These are phyloP conservation scores for Drechslera avenae DNA, from an alignment of 2,329 filamentous ascomycete genomes.

Conservation along the genomic window DNA sequence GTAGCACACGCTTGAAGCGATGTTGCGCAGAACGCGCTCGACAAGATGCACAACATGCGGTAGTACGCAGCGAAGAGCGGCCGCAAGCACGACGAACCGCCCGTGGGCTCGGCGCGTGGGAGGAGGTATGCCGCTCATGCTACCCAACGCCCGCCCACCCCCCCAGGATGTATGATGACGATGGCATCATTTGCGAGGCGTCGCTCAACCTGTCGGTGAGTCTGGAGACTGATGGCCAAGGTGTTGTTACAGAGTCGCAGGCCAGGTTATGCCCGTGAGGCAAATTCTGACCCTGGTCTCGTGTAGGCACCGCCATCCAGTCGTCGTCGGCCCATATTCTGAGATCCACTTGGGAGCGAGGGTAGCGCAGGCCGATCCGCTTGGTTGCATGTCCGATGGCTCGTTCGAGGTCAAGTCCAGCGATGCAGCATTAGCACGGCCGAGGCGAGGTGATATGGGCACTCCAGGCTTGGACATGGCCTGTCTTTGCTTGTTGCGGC, in stretches of 20 bases:
- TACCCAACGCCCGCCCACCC: slow-evolving; percentile 2
- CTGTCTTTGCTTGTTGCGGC: slow-evolving; percentile 27
- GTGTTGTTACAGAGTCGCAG: slow-evolving; percentile 23
- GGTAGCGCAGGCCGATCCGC: slow-evolving; percentile 14
- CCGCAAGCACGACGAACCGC: slow-evolving; percentile 38
- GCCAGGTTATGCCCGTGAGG: slow-evolving; percentile 29
- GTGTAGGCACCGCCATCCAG: slow-evolving; percentile 19
- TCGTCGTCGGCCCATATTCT: slow-evolving; percentile 21
- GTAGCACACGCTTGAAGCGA: slow-evolving; percentile 32
- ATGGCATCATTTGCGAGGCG: slow-evolving; percentile 17
- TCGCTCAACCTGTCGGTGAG: slow-evolving; percentile 38
- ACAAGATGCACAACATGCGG: slow-evolving; percentile 31
- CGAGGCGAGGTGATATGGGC: slow-evolving; percentile 1
- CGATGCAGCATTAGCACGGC: slow-evolving; percentile 6
- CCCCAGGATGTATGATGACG: slow-evolving; percentile 21
- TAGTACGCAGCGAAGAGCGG: slow-evolving; percentile 16
- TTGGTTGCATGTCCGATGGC: slow-evolving; percentile 13
- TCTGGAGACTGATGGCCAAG: slow-evolving; percentile 22
- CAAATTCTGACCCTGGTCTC: slow-evolving; percentile 25
- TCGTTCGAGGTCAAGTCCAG: slow-evolving; percentile 12
- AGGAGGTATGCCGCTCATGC: slow-evolving; percentile 23
- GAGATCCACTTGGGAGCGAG: slow-evolving; percentile 26
- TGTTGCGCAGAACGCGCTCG: slow-evolving; percentile 34
- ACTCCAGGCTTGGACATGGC: slow-evolving; percentile 15
- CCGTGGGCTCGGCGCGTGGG: slow-evolving; percentile 25